Percentiles rank a stretch among this genome's conserved stretches.
Evolutionary conservation across 2,329 filamentous ascomycete genomes (phyloP).

Genomic region (Corinectria fuckeliana): DNA sequence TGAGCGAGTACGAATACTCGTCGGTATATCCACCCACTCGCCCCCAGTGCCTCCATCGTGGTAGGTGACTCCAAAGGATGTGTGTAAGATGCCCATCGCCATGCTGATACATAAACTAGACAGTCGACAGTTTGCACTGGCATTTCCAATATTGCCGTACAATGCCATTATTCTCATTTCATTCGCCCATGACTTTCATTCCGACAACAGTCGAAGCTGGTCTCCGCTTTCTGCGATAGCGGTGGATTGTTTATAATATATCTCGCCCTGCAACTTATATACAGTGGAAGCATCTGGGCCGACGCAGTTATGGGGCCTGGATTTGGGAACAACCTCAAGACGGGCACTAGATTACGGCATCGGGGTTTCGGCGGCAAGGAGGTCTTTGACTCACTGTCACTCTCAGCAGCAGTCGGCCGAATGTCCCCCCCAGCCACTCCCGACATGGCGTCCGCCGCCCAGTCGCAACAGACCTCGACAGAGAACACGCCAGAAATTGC

Average conservation of each 20-base stretch:
- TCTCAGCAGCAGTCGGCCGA: slow-evolving; percentile 36
- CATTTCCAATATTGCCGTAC: slow-evolving; percentile 22
- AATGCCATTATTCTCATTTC: slow-evolving; percentile 36
- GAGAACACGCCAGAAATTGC: slow-evolving; percentile 45
- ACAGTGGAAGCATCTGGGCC: slow-evolving; percentile 20
- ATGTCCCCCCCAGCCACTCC: slow-evolving; percentile 39
- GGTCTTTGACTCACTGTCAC: slow-evolving; percentile 35
- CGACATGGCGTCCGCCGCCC: slow-evolving; percentile 33
- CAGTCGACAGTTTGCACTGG: slow-evolving; percentile 14
- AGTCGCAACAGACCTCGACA: slow-evolving; percentile 44
- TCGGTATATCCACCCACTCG: slow-evolving; percentile 16
- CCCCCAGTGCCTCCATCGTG: slow-evolving; percentile 22
- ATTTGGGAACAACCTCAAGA: slow-evolving; percentile 30
- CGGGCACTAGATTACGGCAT: slow-evolving; percentile 33
- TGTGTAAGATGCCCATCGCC: slow-evolving; percentile 11
- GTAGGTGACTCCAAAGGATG: slow-evolving; percentile 14
- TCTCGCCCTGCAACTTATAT: slow-evolving; percentile 27
- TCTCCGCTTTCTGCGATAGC: slow-evolving; percentile 23
- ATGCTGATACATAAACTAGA: slow-evolving; percentile 22
- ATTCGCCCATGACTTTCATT: slow-evolving; percentile 33
- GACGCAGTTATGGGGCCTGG: slow-evolving; percentile 36
- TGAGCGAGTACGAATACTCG: slow-evolving; percentile 15
- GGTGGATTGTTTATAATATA: slow-evolving; percentile 25
- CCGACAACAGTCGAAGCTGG: slow-evolving; percentile 33
- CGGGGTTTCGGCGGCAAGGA: slow-evolving; percentile 27